These are phyloP conservation scores for Acmispon strigosus DNA, from an alignment of 306 rosid species.

Conservation along the genomic window DNA sequence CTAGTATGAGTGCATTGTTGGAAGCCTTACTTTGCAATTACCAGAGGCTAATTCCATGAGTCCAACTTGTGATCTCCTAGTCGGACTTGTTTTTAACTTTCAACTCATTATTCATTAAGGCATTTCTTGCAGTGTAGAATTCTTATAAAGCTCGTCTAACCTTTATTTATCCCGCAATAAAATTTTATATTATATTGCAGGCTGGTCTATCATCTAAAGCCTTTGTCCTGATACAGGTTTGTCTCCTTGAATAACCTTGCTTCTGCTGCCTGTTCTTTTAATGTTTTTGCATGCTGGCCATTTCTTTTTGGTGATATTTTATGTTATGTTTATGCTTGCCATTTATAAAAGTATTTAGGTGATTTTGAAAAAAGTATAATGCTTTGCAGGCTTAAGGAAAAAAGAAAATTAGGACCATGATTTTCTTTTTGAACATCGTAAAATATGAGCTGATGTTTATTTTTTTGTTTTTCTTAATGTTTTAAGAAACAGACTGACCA, in stretches of 20 bases:
- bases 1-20: too few relatives aligned
- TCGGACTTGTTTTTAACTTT: not conserved
- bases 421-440: not conserved
- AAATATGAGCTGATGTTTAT: not conserved
- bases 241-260: slow-evolving; percentile 4
- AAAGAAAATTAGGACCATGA: not conserved
- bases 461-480: not conserved
- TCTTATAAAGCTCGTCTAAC: slow-evolving; percentile 1
- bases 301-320: slow-evolving; percentile 6
- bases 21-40: too few relatives aligned
- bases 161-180: slow-evolving; percentile 10
- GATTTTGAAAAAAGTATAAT: not conserved
- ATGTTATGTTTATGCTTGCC: not conserved
- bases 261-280: slow-evolving; percentile 10
- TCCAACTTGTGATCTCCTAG: too few relatives aligned
- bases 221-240: slow-evolving; percentile 90
- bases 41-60: too few relatives aligned
- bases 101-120: not conserved
- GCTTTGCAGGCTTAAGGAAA: not conserved
- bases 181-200: slow-evolving; percentile 45
- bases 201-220: slow-evolving; percentile 88
- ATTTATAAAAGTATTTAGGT: too few relatives aligned
- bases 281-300: slow-evolving; percentile 14
- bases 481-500: not conserved
- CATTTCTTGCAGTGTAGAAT: not conserved